These are phyloP conservation scores for Batrachochytrium dendrobatidis DNA, from an alignment of 371 early-diverging fungal species.

Conservation along the genomic window DNA sequence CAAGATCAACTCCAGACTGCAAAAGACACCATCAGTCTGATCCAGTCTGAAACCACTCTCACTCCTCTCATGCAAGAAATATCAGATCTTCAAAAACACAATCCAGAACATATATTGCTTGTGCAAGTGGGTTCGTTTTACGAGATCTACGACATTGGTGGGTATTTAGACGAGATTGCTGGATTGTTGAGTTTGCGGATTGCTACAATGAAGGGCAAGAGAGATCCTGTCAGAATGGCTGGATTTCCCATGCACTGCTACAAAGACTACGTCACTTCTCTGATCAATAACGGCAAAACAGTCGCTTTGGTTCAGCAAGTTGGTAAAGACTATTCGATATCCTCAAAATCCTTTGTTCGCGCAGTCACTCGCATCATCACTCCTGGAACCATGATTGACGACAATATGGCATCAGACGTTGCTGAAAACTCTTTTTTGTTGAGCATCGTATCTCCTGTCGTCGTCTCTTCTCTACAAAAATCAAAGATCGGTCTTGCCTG, in stretches of 20 bases:
- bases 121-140: conserved; percentile 92
- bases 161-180: conserved; percentile 19
- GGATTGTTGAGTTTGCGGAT: conserved; percentile 10
- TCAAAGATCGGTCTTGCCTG: conserved; percentile 71
- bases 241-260: conserved; percentile 58
- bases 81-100: conserved; percentile 24
- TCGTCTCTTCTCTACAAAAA: not conserved
- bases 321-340: conserved; percentile 9
- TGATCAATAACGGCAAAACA: conserved; percentile 61
- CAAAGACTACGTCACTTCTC: conserved; percentile 67
- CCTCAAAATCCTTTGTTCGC: conserved; percentile 48
- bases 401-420: conserved; percentile 40
- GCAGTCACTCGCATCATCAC: conserved; percentile 75
- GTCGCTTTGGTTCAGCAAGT: conserved; percentile 86
- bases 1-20: no score
- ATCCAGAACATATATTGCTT: conserved; percentile 72
- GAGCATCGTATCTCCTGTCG: not conserved
- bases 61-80: conserved; percentile 15
- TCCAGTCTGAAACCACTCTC: not conserved
- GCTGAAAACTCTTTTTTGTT: conserved; percentile 66
- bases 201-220: conserved; percentile 3
- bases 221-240: conserved; percentile 7
- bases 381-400: conserved; percentile 80
- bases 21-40: no score
- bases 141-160: conserved; percentile 48